phyloP scores from a whole-genome alignment of 2,329 filamentous ascomycete species.

The Helicocarpus griseus region DNA sequence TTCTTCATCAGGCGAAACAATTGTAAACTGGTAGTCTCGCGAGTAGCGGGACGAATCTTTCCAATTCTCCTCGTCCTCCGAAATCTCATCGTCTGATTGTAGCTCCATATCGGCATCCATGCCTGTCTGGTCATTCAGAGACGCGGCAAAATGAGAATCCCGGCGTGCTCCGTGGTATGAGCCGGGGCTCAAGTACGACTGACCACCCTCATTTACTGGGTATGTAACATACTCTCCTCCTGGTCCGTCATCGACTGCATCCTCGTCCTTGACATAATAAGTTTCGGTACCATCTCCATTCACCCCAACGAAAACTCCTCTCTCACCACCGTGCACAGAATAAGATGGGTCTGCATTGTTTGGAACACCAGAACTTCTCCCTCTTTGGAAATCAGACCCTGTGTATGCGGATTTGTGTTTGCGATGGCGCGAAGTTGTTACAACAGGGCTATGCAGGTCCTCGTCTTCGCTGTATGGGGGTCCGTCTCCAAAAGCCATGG shows the following conservation, averaged over 20 bases:
- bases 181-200: conserved; percentile 32
- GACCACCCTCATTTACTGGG: conserved; percentile 53
- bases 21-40: conserved; percentile 87
- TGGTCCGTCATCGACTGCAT: conserved; percentile 55
- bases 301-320: conserved; percentile 58
- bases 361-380: conserved; percentile 39
- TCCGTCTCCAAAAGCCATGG: conserved; percentile 76
- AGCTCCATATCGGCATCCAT: conserved; percentile 23
- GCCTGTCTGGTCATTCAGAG: conserved; percentile 31
- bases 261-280: conserved; percentile 63
- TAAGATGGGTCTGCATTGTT: conserved; percentile 31
- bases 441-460: conserved; percentile 79
- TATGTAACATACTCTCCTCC: conserved; percentile 77
- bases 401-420: conserved; percentile 65
- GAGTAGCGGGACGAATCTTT: conserved; percentile 70
- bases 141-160: conserved; percentile 47
- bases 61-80: conserved; percentile 43
- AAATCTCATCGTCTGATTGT: conserved; percentile 40
- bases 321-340: conserved; percentile 45
- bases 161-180: conserved; percentile 39
- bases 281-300: conserved; percentile 62
- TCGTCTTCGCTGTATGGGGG: conserved; percentile 94
- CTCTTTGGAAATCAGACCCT: conserved; percentile 36
- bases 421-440: conserved; percentile 73
- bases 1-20: conserved; percentile 89